Base-by-base conservation (phyloP, 257 asterid species). In the Jaltomata sinuosa region DNA sequence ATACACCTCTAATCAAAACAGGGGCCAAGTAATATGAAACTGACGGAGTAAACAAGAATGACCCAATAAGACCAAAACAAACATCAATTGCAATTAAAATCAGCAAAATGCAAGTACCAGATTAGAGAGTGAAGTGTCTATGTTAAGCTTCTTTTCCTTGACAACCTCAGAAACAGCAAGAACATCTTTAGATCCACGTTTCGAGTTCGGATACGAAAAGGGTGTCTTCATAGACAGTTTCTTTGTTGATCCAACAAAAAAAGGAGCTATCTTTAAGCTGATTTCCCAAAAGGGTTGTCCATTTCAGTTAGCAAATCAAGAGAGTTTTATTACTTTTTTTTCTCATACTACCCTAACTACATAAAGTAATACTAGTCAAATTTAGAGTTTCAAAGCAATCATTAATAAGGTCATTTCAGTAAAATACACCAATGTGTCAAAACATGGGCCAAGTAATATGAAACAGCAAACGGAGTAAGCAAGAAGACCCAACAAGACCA, bases 121-220 rank as follows among this genome's bases (percentile, higher is more conserved):
- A 89, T 89, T 67, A 12, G 76, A 67, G 47, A 67, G 47, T 18
- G 76, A 67, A 0, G 76, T 32, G 47, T 67, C 76, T 2, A 6
- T 89, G 82, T 42, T 40, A 65, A 68, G 84, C 90, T 91, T 93
- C 89, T 91, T 92, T 84, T 91, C 94, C 94, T 94, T 93, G 79
- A 91, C 88, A 31, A 91, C 95, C 89, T 95, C 96, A 8, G 98
- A 93, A 55, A 94, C 94, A 2, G 94, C 95, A 18, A 88, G 84
- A 31, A 93, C 90, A 32, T 71, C 34, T 84, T 89, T 83, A 54
- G 93, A 91, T 88, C 92, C 92, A 86, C 92, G 91, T 86, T 65
- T 55, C 81, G 29, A 40, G 3, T 29, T 22, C 68, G 65, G 45
- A 36, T 68, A 53, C 61, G 91, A 79, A 31, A 64, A 38, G 53